Base-by-base conservation (phyloP, 129 eudicot species). In the Sambucus nigra region DNA sequence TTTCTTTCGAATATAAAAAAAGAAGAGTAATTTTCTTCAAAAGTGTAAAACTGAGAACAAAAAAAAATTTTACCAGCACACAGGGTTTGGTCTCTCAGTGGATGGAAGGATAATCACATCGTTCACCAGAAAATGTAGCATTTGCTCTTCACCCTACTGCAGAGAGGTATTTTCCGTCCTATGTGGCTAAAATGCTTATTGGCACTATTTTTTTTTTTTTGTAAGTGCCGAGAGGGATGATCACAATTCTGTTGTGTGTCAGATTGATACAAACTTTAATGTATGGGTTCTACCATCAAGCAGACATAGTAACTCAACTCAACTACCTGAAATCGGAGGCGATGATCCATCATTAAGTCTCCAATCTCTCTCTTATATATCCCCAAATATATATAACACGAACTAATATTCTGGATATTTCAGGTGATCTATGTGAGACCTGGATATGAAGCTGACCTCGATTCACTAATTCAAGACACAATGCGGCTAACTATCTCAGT, bases 341-440 rank as follows among this genome's bases (percentile, higher is more conserved):
- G 95, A 81, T 18, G 93, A 88, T 71, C 97, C 97, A 62, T 81
- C 93, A 29, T 78, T 88, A 75, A 60, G 55, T 74, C 51, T 50
- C 70, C 56, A 23, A 55, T 16, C 49, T 47, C 60, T 63, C 38
- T 38, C 50, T 56, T 22, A n/a, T 61, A 11, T 33, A 20, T 11
- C 17, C n/a, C 28, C 44, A 46, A 8, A 39, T 31, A 50, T 24
- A 49, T 54, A 49, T 27, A 27, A 50, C 35, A 57, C 17, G 60
- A 55, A 8, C 42, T 60, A 60, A 49, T 20, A 39, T 27, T 70
- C 7, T 21, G 5, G 19, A 44, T 17, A 18, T 35, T 73, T 59
- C 81, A 88, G 97, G 95, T 88, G 26, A 84, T 88, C 47, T 88
- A 80, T 57, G 95, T 80, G 47, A 88, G 73, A 60, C 97, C 97